Base-by-base conservation (phyloP, 345 rosid genomes). In the Salix brachista region DNA sequence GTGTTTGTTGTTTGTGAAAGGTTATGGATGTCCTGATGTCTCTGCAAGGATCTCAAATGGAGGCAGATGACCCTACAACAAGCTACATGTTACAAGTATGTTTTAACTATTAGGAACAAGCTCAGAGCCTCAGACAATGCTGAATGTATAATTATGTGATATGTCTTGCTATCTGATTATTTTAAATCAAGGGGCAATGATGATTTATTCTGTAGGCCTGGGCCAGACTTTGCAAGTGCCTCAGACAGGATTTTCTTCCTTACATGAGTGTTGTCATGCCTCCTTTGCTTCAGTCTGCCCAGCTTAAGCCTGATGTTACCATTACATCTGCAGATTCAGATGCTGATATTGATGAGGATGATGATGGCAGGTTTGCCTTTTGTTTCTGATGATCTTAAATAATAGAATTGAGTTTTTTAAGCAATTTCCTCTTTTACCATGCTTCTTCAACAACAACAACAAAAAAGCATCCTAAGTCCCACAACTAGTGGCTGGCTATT, bases 21-120 rank as follows among this genome's bases (percentile, higher is more conserved):
- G 99, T 96, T 74, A 93, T 96, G 98, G 98, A 96, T 78, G 97
- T 96, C 80, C 91, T 96, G 70, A 86, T 96, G 99, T 89, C 98
- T 18, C 78, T 93, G 80, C 98, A 93, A 93, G 97, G 92, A 76
- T 86, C 99, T 75, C 87, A 90, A 80, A 87, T 95, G 98, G 99
- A 95, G 87, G 84, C 99, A 58, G 99, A 95, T 65, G 99, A 95
- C 82, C 99, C 96, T n/a, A 95, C 96, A 39, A 93, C 94, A 13
- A 95, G 99, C 81, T 95, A 95, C 86, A 93, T 95, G 98, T 82
- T 95, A 77, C 97, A 94, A 84, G 98, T 94, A 83, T 78, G 85
- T 79, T 71, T 39, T 66, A 65, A 34, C n/a, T 25, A 37, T 23
- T 36, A 12, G 25, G 50, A 46, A 46, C 50, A 12, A 3, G 5